Conservation (phyloP, 75 land plant genomes). For the Cupressus sempervirens region DNA sequence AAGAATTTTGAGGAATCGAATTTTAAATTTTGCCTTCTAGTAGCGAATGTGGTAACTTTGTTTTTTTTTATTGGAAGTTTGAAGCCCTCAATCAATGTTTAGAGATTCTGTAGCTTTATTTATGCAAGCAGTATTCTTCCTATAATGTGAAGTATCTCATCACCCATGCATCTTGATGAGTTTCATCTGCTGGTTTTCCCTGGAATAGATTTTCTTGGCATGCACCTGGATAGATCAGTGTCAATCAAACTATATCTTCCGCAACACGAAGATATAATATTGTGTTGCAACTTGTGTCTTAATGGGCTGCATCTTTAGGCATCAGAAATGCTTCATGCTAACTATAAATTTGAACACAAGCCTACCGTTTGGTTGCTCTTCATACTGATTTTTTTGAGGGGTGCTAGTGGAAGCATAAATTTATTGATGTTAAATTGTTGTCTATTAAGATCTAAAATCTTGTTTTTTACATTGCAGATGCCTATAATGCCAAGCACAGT, state of each 20-base stretch:
- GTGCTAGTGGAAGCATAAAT: background rate
- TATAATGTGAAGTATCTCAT: background rate
- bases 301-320: background rate
- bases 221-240: background rate
- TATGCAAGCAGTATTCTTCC: background rate
- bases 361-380: background rate
- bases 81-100: background rate
- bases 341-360: background rate
- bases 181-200: background rate
- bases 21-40: too few relatives aligned
- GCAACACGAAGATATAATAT: background rate
- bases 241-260: background rate
- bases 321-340: background rate
- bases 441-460: background rate
- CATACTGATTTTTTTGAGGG: too few relatives aligned
- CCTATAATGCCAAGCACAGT: slow-evolving; percentile 27
- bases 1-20: too few relatives aligned
- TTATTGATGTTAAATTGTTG: background rate
- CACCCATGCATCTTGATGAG: background rate
- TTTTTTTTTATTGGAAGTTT: background rate
- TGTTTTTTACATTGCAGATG: slow-evolving; percentile 21
- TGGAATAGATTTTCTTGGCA: background rate
- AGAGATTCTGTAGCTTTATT: background rate
- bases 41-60: too few relatives aligned
- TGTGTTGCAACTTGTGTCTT: background rate